A percentile compares a stretch with the other conserved stretches of the same genome.
phyloP scores from a whole-genome alignment of 257 asterid genomes.

The Forsythia suspensa region DNA sequence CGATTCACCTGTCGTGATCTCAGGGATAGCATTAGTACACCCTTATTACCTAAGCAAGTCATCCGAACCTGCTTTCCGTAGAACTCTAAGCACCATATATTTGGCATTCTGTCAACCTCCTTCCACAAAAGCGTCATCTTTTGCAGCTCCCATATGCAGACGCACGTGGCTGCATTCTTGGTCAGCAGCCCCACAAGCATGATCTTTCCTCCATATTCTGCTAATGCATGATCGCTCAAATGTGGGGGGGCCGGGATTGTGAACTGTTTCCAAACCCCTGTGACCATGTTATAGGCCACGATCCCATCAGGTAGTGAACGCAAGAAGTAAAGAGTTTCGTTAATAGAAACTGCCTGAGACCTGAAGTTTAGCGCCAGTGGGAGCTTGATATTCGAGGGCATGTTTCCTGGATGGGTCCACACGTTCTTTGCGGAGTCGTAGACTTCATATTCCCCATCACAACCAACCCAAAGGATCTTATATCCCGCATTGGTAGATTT shows the following conservation, averaged over 20 bases:
- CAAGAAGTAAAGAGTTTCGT: slow-evolving; percentile 64
- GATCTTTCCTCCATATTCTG: slow-evolving; percentile 77
- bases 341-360: slow-evolving; percentile 73
- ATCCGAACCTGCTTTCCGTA: slow-evolving; percentile 96
- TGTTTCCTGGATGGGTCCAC: slow-evolving; percentile 72
- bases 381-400: slow-evolving; percentile 61
- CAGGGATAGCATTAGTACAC: slow-evolving; percentile 81
- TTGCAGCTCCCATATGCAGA: slow-evolving; percentile 98
- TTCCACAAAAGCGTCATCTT: slow-evolving; percentile 98
- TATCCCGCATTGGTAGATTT: slow-evolving; percentile 53
- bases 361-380: slow-evolving; percentile 84
- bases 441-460: slow-evolving; percentile 82
- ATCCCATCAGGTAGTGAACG: slow-evolving; percentile 88
- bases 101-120: slow-evolving; percentile 99
- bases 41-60: slow-evolving; percentile 94
- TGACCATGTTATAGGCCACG: slow-evolving; percentile 62
- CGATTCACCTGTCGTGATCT: slow-evolving; percentile 89
- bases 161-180: slow-evolving; percentile 91
- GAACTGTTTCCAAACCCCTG: slow-evolving; percentile 70
- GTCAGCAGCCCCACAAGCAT: slow-evolving; percentile 91
- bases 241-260: slow-evolving; percentile 66
- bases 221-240: slow-evolving; percentile 67
- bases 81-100: slow-evolving; percentile 97
- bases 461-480: slow-evolving; percentile 81
- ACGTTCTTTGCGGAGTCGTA: slow-evolving; percentile 58